A percentile compares a stretch with the other conserved stretches of the same genome.
These are phyloP conservation scores for Ceratocystis colombiana DNA, from an alignment of 2,329 filamentous ascomycete genomes.

Conservation along the genomic window DNA sequence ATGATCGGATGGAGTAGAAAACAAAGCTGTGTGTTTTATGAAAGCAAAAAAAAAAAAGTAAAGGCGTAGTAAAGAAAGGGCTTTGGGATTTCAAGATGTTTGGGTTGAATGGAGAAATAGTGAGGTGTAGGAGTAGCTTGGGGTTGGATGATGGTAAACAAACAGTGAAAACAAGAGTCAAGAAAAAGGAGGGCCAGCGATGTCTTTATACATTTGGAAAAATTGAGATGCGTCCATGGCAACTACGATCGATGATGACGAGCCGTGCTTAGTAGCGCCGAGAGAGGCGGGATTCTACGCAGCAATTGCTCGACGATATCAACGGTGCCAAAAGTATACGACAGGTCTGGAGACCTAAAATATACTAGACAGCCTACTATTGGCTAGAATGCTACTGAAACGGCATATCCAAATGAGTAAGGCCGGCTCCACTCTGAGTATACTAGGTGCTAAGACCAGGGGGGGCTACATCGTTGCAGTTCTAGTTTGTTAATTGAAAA, in stretches of 20 bases:
- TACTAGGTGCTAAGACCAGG: constrained; percentile 6
- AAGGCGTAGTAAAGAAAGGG: constrained; percentile 22
- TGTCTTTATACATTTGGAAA: constrained; percentile 23
- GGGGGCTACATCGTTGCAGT: neutral
- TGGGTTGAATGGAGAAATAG: constrained; percentile 4
- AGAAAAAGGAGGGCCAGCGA: constrained; percentile 2
- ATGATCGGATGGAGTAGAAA: constrained; percentile 24
- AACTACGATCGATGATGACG: constrained; percentile 21
- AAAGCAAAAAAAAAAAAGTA: neutral
- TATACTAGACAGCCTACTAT: neutral
- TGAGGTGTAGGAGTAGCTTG: no score
- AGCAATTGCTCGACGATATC: constrained; percentile 4
- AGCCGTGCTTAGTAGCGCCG: constrained; percentile 18
- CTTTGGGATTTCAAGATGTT: constrained; percentile 11
- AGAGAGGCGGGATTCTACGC: constrained; percentile 11
- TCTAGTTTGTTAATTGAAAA: constrained; percentile 7
- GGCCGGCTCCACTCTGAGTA: constrained; percentile 2
- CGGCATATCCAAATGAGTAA: neutral
- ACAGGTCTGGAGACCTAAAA: neutral
- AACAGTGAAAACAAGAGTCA: neutral
- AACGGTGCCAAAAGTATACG: neutral
- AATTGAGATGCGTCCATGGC: constrained; percentile 4
- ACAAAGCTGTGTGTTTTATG: constrained; percentile 13
- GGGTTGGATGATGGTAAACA: constrained; percentile 17
- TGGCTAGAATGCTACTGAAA: neutral